These are phyloP conservation scores for Neurospora sp. DNA, from an alignment of 495 filamentous ascomycete genomes.

Conservation along the genomic window DNA sequence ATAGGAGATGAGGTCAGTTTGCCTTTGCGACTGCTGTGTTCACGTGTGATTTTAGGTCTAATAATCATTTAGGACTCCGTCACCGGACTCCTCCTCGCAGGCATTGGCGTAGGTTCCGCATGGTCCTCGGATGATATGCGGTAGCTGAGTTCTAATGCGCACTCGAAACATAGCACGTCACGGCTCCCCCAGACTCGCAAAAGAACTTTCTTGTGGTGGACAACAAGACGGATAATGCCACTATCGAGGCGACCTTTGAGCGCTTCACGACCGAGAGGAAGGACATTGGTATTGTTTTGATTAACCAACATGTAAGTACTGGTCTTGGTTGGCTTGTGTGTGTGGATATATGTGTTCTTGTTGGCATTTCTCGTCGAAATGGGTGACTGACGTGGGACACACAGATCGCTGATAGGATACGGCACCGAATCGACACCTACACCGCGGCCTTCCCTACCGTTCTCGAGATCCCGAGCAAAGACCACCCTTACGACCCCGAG, in stretches of 20 bases:
- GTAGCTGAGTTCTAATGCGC: constrained; percentile 1
- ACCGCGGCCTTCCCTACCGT: constrained; percentile 65
- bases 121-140: not conserved
- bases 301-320: constrained; percentile 87
- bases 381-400: not conserved
- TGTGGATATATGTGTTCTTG: not conserved
- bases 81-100: constrained; percentile 86
- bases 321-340: not conserved
- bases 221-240: constrained; percentile 72
- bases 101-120: constrained; percentile 67
- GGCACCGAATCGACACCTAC: constrained; percentile 65
- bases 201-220: constrained; percentile 98
- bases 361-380: not conserved
- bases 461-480: constrained; percentile 97
- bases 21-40: not conserved
- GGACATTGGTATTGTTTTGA: constrained; percentile 91
- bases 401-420: constrained; percentile 88
- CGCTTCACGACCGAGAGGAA: constrained; percentile 80
- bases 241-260: constrained; percentile 88
- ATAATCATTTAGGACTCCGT: constrained; percentile 66
- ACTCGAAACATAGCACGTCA: constrained; percentile 22
- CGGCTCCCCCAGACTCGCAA: constrained; percentile 62
- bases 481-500: constrained; percentile 97
- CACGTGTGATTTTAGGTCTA: constrained; percentile 21
- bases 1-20: constrained; percentile 86